Conservation (phyloP, 1,284 basidiomycete species). For the Coniophora puteana region DNA sequence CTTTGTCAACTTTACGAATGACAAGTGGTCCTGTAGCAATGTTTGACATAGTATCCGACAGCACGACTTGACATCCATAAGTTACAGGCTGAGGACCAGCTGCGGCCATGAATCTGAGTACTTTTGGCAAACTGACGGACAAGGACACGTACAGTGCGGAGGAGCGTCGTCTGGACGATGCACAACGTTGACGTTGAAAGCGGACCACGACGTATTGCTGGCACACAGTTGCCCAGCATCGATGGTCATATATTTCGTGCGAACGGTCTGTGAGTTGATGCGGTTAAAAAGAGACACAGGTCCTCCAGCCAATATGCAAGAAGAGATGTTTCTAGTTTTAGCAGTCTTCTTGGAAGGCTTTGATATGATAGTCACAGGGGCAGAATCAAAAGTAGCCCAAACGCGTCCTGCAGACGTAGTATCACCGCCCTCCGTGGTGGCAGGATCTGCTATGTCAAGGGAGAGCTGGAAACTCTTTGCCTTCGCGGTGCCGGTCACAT, state of each 20-base stretch:
- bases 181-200: conserved; percentile 88
- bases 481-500: conserved; percentile 85
- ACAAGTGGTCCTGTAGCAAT: conserved; percentile 84
- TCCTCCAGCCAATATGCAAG: conserved; percentile 85
- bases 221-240: conserved; percentile 82
- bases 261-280: conserved; percentile 95
- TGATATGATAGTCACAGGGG: conserved; percentile 91
- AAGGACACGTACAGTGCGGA: conserved; percentile 50
- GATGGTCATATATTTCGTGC: conserved; percentile 95
- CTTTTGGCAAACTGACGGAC: too few species aligned
- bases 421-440: conserved; percentile 46
- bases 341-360: conserved; percentile 97
- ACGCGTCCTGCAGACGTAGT: conserved; percentile 58
- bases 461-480: conserved; percentile 87
- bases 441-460: conserved; percentile 75
- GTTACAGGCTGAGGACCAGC: conserved; percentile 79
- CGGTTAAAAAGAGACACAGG: conserved; percentile 95
- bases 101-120: conserved; percentile 38
- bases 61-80: conserved; percentile 85
- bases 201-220: conserved; percentile 86
- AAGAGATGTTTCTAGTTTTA: conserved; percentile 91
- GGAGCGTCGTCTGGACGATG: conserved; percentile 57
- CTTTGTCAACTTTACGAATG: conserved; percentile 92
- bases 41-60: conserved; percentile 83
- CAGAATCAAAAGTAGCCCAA: conserved; percentile 91